Percentiles rank a stretch among this genome's conserved stretches.
Conservation (phyloP, 179 eudicot genomes). For the Pouteria campechiana region DNA sequence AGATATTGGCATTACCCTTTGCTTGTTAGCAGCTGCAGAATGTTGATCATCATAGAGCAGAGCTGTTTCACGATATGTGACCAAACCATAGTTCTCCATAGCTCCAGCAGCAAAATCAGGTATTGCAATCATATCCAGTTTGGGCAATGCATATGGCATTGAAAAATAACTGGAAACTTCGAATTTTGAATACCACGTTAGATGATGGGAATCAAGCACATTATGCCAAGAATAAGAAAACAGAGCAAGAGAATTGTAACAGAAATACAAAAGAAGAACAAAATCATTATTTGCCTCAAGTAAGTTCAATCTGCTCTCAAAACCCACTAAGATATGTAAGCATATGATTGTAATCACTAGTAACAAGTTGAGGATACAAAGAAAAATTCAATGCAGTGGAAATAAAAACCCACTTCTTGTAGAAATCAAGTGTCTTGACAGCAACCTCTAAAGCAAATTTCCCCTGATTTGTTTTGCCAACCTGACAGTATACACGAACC, state of each 20-base stretch:
- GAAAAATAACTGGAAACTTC: slow-evolving; percentile 93
- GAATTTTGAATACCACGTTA: no score
- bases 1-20: slow-evolving; percentile 49
- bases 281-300: not conserved
- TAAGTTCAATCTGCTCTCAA: not conserved
- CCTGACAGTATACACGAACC: slow-evolving; percentile 90
- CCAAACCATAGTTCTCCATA: slow-evolving; percentile 98
- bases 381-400: not conserved
- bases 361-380: no score
- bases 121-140: slow-evolving; percentile 94
- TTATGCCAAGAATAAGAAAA: no score
- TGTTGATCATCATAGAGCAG: slow-evolving; percentile 89
- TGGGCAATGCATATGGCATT: slow-evolving; percentile 84
- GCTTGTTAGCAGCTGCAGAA: slow-evolving; percentile 97
- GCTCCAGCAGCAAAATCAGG: slow-evolving; percentile 99
- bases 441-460: slow-evolving; percentile 91
- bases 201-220: no score
- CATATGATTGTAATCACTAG: no score
- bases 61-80: slow-evolving; percentile 93
- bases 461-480: slow-evolving; percentile 89
- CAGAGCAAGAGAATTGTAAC: no score
- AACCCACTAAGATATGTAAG: no score
- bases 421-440: slow-evolving; percentile 85
- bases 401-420: slow-evolving; percentile 42
- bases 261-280: not conserved